Percentiles rank a stretch among this genome's conserved stretches.
Evolutionary conservation across 225 moss, liverwort and hornwort species (phyloP).

Genomic region (Polytrichum formosum): DNA sequence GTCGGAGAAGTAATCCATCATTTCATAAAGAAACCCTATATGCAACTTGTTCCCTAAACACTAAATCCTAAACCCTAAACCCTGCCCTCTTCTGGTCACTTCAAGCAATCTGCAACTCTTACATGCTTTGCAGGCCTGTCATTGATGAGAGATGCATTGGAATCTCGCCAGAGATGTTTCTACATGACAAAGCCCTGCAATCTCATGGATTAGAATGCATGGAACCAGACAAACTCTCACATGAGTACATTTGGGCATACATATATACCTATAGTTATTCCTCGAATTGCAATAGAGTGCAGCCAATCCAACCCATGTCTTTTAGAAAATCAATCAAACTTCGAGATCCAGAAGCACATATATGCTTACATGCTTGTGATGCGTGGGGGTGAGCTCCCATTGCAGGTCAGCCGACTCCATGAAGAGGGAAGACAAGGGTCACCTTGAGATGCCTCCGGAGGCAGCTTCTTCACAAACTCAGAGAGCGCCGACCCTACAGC

Average conservation of each 20-base stretch:
- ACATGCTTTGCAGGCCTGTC: conserved; percentile 8
- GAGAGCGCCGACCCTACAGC: conserved; percentile 38
- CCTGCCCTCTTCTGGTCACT: neutral
- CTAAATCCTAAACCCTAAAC: too few relatives aligned
- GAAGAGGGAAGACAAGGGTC: conserved; percentile 54
- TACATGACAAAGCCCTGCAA: neutral
- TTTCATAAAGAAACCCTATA: too few relatives aligned
- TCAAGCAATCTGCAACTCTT: neutral
- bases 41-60: too few relatives aligned
- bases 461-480: conserved; percentile 27
- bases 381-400: conserved; percentile 38
- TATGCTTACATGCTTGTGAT: conserved; percentile 35
- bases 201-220: too few relatives aligned
- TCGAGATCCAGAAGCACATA: too few relatives aligned
- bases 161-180: conserved; percentile 1
- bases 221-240: too few relatives aligned
- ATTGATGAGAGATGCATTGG: neutral
- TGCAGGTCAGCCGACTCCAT: conserved; percentile 49
- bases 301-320: too few relatives aligned
- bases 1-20: too few relatives aligned
- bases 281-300: too few relatives aligned
- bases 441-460: conserved; percentile 25
- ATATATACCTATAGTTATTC: too few relatives aligned
- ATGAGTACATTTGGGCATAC: too few relatives aligned
- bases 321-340: too few relatives aligned